Evolutionary conservation across 768 basidiomycete species (phyloP).

Genomic region (Termitomyces sp.): DNA sequence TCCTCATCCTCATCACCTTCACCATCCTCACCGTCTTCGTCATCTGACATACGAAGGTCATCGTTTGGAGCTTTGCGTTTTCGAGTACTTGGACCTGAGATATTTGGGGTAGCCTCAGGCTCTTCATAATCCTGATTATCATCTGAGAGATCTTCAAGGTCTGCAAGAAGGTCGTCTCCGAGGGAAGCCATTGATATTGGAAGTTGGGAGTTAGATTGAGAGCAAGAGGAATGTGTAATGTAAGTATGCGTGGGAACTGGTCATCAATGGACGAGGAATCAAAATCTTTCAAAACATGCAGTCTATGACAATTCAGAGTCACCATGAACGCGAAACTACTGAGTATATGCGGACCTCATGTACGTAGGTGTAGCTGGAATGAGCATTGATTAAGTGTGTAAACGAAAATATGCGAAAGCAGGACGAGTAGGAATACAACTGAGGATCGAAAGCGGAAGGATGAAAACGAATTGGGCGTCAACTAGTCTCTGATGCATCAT

Average conservation of each 20-base stretch:
- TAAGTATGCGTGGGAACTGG: background rate
- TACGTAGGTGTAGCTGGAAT: too few relatives aligned
- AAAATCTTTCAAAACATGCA: too few relatives aligned
- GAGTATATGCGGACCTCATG: background rate
- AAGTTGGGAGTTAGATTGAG: background rate
- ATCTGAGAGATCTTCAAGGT: conserved; percentile 83
- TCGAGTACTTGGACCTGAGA: conserved; percentile 29
- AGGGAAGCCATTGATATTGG: conserved; percentile 61
- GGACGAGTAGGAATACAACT: background rate
- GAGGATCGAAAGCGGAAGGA: background rate
- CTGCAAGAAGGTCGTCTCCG: conserved; percentile 90
- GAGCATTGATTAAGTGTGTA: background rate
- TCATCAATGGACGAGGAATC: too few relatives aligned
- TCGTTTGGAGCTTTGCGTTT: conserved; percentile 64
- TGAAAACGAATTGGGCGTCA: background rate
- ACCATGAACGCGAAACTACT: background rate
- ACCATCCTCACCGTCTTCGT: conserved; percentile 45
- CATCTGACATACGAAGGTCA: conserved; percentile 57
- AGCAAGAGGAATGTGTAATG: background rate
- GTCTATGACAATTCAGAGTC: too few relatives aligned
- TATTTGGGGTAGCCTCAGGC: conserved; percentile 12
- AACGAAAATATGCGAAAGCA: background rate
- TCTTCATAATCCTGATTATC: conserved; percentile 45
- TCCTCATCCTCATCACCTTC: conserved; percentile 41
- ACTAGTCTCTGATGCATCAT: background rate